These are phyloP conservation scores for Phaeoacremonium minimum DNA, from an alignment of 2,329 filamentous ascomycete species.

Conservation along the genomic window DNA sequence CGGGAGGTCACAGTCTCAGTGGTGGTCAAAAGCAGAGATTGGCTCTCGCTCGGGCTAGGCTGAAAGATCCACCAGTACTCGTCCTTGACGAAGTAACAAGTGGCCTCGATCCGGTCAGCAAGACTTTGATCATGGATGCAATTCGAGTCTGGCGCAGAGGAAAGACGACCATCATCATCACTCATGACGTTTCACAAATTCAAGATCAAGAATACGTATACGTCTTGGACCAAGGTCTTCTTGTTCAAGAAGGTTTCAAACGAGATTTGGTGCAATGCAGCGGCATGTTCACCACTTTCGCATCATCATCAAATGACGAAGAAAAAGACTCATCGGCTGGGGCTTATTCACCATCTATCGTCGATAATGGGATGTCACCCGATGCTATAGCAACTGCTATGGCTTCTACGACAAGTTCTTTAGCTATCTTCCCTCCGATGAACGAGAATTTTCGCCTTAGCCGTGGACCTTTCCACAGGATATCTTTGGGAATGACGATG, in stretches of 20 bases:
- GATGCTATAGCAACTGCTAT: no score
- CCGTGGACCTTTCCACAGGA: not conserved
- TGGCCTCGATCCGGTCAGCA: conserved; percentile 72
- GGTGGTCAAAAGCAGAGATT: conserved; percentile 83
- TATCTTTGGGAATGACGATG: not conserved
- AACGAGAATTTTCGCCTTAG: not conserved
- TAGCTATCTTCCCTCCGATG: conserved; percentile 4
- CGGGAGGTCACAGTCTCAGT: conserved; percentile 67
- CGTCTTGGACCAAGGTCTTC: conserved; percentile 64
- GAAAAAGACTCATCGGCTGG: conserved; percentile 1
- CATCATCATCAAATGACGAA: conserved; percentile 15
- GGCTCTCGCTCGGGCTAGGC: conserved; percentile 70
- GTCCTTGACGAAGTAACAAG: conserved; percentile 88
- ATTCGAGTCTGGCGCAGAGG: conserved; percentile 72
- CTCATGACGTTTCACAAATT: conserved; percentile 82
- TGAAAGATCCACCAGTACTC: conserved; percentile 75
- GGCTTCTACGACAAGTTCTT: conserved; percentile 9
- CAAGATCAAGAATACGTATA: conserved; percentile 70
- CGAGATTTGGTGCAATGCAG: conserved; percentile 43
- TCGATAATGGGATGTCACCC: conserved; percentile 1
- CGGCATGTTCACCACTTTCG: conserved; percentile 42
- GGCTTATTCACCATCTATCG: no score
- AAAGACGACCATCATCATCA: conserved; percentile 90
- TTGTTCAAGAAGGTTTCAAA: conserved; percentile 67
- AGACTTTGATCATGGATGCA: conserved; percentile 64